Percentiles rank a stretch among this genome's conserved stretches.
These are phyloP conservation scores for Rhodotorula sp. DNA, from an alignment of 1,284 basidiomycete genomes.

Conservation along the genomic window DNA sequence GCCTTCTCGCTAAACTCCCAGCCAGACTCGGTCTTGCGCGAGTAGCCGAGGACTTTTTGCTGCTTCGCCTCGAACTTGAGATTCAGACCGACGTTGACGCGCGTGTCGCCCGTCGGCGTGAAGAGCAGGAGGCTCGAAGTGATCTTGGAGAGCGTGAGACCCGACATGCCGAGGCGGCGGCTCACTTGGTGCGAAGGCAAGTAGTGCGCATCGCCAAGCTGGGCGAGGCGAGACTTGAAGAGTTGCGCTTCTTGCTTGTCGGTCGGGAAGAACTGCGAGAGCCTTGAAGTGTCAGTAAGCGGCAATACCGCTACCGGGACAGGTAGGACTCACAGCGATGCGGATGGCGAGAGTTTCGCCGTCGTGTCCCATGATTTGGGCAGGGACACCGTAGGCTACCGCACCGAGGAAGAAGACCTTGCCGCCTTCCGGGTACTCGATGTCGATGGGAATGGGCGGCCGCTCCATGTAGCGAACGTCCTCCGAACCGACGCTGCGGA, in stretches of 20 bases:
- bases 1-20: slow-evolving; percentile 96
- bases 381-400: slow-evolving; percentile 90
- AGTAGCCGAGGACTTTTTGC: slow-evolving; percentile 94
- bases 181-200: slow-evolving; percentile 71
- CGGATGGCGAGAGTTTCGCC: slow-evolving; percentile 69
- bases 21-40: slow-evolving; percentile 72
- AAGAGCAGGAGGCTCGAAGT: slow-evolving; percentile 89
- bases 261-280: slow-evolving; percentile 71
- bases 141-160: slow-evolving; percentile 78
- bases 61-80: slow-evolving; percentile 95
- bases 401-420: slow-evolving; percentile 95
- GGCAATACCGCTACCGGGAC: neutral
- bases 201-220: slow-evolving; percentile 62
- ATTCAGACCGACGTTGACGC: slow-evolving; percentile 86
- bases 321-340: slow-evolving; percentile 63
- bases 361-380: slow-evolving; percentile 73
- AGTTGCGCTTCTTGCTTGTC: slow-evolving; percentile 74
- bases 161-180: slow-evolving; percentile 66
- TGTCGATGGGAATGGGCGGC: slow-evolving; percentile 72
- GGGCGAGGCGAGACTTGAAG: slow-evolving; percentile 67
- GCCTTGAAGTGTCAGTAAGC: neutral
- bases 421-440: slow-evolving; percentile 86
- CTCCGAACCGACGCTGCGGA: slow-evolving; percentile 74
- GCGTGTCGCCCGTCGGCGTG: slow-evolving; percentile 62
- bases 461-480: slow-evolving; percentile 79